Percentiles rank a stretch among this genome's conserved stretches.
Conservation (phyloP, 129 eudicot genomes). For the Pulicaria dysenterica region DNA sequence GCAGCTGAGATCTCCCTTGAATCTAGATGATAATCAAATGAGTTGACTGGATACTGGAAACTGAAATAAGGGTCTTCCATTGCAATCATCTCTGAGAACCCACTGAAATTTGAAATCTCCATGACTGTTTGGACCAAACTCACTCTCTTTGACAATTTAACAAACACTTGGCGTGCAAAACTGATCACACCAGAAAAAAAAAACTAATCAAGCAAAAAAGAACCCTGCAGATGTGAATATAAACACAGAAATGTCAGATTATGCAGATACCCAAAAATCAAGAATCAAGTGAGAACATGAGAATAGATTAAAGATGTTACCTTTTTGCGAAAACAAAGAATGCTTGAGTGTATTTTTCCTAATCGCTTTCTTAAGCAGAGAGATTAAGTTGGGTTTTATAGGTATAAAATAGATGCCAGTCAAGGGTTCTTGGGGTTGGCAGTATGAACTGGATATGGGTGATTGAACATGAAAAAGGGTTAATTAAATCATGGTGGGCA, state of each 20-base stretch:
- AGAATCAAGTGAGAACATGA: slow-evolving; percentile 13
- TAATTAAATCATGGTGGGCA: slow-evolving; percentile 30
- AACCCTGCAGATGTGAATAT: slow-evolving; percentile 34
- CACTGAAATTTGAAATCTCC: slow-evolving; percentile 59
- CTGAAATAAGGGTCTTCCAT: slow-evolving; percentile 54
- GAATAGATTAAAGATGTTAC: slow-evolving; percentile 22
- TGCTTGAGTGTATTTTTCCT: slow-evolving; percentile 25
- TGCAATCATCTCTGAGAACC: slow-evolving; percentile 56
- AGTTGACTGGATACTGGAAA: slow-evolving; percentile 52
- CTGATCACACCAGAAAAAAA: slow-evolving; percentile 21
- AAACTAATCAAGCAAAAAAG: background rate
- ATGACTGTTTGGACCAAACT: slow-evolving; percentile 17
- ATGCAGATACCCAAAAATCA: slow-evolving; percentile 6
- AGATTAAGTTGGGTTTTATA: slow-evolving; percentile 39
- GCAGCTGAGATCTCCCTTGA: slow-evolving; percentile 32
- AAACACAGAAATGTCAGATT: slow-evolving; percentile 21
- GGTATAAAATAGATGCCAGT: slow-evolving; percentile 24
- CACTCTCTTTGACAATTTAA: slow-evolving; percentile 18
- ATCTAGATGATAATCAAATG: slow-evolving; percentile 50
- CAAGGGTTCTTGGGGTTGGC: slow-evolving; percentile 43
- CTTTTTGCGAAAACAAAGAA: slow-evolving; percentile 31
- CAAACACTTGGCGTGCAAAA: slow-evolving; percentile 21
- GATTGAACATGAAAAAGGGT: slow-evolving; percentile 29
- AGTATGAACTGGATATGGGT: slow-evolving; percentile 56
- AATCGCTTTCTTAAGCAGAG: slow-evolving; percentile 14